Evolutionary conservation across 208 protist species (phyloP).

Genomic region (Histomonas meleagridis): DNA sequence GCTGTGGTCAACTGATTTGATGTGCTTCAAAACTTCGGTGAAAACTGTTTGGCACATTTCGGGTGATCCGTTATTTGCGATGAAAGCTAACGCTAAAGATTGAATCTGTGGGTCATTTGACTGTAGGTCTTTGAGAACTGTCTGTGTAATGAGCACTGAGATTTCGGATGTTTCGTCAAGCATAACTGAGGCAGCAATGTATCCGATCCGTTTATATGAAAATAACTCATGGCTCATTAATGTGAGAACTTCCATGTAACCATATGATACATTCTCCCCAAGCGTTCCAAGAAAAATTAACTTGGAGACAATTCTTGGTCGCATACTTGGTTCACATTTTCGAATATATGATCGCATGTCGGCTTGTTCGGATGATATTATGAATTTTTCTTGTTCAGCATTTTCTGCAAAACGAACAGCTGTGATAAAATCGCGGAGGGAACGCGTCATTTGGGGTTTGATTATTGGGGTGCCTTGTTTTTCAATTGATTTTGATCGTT

Average conservation of each 20-base stretch:
- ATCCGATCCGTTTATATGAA: slow-evolving; percentile 28
- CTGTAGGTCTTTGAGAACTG: slow-evolving; percentile 17
- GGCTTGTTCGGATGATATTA: background rate
- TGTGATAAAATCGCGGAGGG: slow-evolving; percentile 10
- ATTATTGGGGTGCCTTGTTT: no score
- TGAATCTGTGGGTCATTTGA: background rate
- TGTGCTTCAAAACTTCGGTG: no score
- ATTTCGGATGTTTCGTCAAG: slow-evolving; percentile 26
- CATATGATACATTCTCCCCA: background rate
- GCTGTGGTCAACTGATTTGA: no score
- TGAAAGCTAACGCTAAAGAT: background rate
- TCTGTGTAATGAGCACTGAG: background rate
- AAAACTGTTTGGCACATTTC: no score
- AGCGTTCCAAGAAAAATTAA: background rate
- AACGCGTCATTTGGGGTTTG: slow-evolving; percentile 20
- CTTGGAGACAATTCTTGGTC: background rate
- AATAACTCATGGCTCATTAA: background rate
- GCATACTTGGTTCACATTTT: background rate
- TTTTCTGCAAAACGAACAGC: background rate
- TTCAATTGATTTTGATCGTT: no score
- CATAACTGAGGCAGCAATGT: background rate
- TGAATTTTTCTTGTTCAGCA: slow-evolving; percentile 12
- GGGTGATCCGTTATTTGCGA: background rate
- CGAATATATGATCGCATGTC: background rate
- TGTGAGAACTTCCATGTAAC: slow-evolving; percentile 33